These are phyloP conservation scores for Daedaleopsis nitida DNA, from an alignment of 768 basidiomycete genomes.

Conservation along the genomic window DNA sequence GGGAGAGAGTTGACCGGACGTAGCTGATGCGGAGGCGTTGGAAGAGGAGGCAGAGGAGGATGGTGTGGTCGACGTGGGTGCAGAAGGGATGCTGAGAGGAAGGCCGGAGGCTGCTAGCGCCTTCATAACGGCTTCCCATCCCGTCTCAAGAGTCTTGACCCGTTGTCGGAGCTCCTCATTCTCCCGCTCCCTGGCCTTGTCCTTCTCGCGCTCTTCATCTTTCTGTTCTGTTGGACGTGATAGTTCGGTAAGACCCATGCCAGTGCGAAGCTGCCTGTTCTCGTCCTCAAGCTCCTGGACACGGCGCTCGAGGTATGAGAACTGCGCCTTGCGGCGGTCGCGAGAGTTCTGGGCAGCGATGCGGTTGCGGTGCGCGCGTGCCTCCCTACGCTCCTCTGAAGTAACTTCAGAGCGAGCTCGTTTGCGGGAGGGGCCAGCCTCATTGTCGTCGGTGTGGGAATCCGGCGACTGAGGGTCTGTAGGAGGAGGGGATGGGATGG, in stretches of 20 bases:
- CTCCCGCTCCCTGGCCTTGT: conserved; percentile 55
- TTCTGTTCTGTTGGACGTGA: conserved; percentile 25
- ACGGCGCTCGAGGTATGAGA: conserved; percentile 91
- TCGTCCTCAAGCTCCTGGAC: conserved; percentile 85
- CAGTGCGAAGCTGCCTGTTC: conserved; percentile 72
- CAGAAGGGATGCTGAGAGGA: conserved; percentile 44
- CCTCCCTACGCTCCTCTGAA: conserved; percentile 82
- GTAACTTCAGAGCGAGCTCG: conserved; percentile 64
- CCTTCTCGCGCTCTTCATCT: conserved; percentile 38
- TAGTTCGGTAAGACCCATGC: conserved; percentile 34
- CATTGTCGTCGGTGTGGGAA: conserved; percentile 18
- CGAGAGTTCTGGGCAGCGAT: conserved; percentile 94
- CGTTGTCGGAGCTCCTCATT: conserved; percentile 77
- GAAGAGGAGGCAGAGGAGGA: conserved; percentile 27
- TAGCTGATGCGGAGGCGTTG: conserved; percentile 24
- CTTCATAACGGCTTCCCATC: conserved; percentile 81
- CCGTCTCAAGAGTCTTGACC: conserved; percentile 75
- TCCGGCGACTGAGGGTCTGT: conserved; percentile 24
- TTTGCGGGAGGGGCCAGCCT: conserved; percentile 61
- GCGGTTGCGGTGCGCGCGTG: conserved; percentile 87
- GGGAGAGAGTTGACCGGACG: conserved; percentile 28
- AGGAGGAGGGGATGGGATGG: conserved; percentile 20
- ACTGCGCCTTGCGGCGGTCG: conserved; percentile 88
- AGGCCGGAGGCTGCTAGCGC: conserved; percentile 72
- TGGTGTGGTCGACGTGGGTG: conserved; percentile 30